Evolutionary conservation across 148 eudicot genomes (phyloP).

Genomic region (Vaccinium vitisidaea): DNA sequence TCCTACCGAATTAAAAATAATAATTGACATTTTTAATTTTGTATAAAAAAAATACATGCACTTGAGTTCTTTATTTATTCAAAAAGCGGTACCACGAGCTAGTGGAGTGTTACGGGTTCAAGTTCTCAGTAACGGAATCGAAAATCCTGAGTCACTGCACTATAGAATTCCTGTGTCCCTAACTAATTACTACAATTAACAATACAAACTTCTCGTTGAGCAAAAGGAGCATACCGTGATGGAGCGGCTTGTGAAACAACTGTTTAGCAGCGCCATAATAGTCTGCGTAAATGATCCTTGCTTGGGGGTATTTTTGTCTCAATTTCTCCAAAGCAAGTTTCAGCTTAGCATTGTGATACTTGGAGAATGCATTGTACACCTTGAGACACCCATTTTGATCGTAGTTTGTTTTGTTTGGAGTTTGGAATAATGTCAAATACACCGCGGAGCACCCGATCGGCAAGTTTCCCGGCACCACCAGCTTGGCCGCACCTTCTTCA

Average conservation of each 20-base stretch:
- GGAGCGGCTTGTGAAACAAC: constrained; percentile 45
- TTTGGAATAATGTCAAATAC: constrained; percentile 53
- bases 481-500: constrained; percentile 56
- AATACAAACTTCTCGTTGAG: too few relatives aligned
- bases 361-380: constrained; percentile 57
- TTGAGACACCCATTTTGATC: constrained; percentile 62
- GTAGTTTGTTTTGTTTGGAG: constrained; percentile 41
- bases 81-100: too few relatives aligned
- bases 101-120: too few relatives aligned
- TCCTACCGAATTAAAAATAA: too few relatives aligned
- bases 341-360: constrained; percentile 57
- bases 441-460: constrained; percentile 62
- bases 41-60: too few relatives aligned
- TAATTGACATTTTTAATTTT: too few relatives aligned
- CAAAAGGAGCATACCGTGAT: constrained; percentile 38
- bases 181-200: too few relatives aligned
- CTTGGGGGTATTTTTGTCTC: constrained; percentile 49
- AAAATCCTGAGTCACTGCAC: too few relatives aligned
- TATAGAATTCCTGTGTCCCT: too few relatives aligned
- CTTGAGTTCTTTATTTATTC: too few relatives aligned
- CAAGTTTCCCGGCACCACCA: constrained; percentile 65
- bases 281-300: constrained; percentile 65
- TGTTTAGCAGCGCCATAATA: constrained; percentile 54
- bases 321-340: constrained; percentile 48
- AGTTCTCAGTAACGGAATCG: too few relatives aligned